phyloP scores from a whole-genome alignment of 768 basidiomycete species.

The Daedalea quercina region DNA sequence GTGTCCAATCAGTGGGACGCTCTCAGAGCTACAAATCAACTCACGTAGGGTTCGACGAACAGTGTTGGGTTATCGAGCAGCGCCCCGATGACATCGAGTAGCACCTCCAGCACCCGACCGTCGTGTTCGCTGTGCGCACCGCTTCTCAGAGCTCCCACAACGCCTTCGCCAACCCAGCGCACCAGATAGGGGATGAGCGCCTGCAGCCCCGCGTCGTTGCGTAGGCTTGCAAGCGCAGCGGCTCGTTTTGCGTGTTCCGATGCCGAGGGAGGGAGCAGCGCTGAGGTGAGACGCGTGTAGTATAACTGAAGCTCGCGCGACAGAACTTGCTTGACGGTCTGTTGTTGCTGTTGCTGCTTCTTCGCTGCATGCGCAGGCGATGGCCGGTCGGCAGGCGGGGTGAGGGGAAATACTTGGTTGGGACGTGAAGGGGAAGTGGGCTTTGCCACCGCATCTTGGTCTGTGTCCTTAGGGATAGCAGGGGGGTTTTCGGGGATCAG shows the following conservation, averaged over 20 bases:
- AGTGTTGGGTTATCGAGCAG: conserved; percentile 81
- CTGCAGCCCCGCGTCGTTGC: conserved; percentile 86
- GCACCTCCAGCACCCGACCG: conserved; percentile 67
- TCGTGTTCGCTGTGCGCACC: conserved; percentile 52
- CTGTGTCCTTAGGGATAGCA: conserved; percentile 56
- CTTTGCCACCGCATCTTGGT: conserved; percentile 24
- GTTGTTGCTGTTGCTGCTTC: conserved; percentile 54
- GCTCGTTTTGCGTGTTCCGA: conserved; percentile 65
- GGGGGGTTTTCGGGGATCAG: conserved; percentile 95
- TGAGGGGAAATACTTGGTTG: conserved; percentile 21
- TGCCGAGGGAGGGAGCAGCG: conserved; percentile 63
- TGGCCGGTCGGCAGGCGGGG: conserved; percentile 24
- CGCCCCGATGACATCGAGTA: conserved; percentile 80
- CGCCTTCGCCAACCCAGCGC: conserved; percentile 90
- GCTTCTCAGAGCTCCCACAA: conserved; percentile 52
- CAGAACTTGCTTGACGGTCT: conserved; percentile 86
- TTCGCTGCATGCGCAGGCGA: conserved; percentile 23
- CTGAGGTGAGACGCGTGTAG: conserved; percentile 84
- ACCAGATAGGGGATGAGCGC: conserved; percentile 91
- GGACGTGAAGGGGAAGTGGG: conserved; percentile 16
- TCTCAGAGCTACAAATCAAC: conserved; percentile 23
- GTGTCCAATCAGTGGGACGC: background rate
- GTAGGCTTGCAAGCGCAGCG: conserved; percentile 85
- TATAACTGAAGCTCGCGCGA: conserved; percentile 93
- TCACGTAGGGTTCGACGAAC: conserved; percentile 94